These are phyloP conservation scores for Chlorella sp. DNA, from an alignment of 139 green algal genomes.

Conservation along the genomic window DNA sequence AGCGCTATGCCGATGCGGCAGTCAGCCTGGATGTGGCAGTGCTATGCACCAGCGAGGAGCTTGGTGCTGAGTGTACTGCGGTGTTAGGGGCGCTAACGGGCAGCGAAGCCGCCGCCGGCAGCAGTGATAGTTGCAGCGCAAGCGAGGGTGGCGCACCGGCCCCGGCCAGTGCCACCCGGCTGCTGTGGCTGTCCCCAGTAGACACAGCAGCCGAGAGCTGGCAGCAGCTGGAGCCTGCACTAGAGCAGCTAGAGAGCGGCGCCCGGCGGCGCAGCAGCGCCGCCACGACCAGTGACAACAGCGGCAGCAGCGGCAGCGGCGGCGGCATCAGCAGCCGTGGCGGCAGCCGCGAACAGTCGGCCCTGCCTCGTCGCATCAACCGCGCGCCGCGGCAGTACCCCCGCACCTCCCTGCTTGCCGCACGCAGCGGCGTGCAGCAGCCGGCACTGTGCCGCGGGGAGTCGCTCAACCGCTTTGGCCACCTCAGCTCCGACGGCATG, in stretches of 20 bases:
- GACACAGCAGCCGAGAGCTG: constrained; percentile 10
- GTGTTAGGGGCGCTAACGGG: neutral
- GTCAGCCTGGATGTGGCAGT: constrained; percentile 23
- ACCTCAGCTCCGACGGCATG: constrained; percentile 43
- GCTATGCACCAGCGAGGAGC: constrained; percentile 14
- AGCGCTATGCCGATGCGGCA: neutral
- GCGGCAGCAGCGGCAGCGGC: neutral
- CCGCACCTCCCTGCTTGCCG: constrained; percentile 12
- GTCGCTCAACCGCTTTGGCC: constrained; percentile 35
- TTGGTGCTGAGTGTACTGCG: neutral
- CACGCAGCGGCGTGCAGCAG: constrained; percentile 29
- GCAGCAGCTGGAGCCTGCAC: constrained; percentile 40
- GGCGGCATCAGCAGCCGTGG: neutral
- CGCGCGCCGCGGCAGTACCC: neutral
- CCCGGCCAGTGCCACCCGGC: neutral
- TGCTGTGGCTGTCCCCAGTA: constrained; percentile 21
- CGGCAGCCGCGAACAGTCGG: neutral
- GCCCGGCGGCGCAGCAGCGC: too few species aligned
- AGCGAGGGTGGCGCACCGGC: too few species aligned
- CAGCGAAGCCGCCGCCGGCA: neutral
- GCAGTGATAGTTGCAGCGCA: neutral
- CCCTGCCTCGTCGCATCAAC: constrained; percentile 1
- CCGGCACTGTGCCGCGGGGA: constrained; percentile 40
- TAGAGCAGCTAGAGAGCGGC: constrained; percentile 27
- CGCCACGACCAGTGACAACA: too few species aligned